Percentiles rank a stretch among this genome's conserved stretches.
Evolutionary conservation across 2,329 filamentous ascomycete genomes (phyloP).

Genomic region (Neocucurbitaria cava): DNA sequence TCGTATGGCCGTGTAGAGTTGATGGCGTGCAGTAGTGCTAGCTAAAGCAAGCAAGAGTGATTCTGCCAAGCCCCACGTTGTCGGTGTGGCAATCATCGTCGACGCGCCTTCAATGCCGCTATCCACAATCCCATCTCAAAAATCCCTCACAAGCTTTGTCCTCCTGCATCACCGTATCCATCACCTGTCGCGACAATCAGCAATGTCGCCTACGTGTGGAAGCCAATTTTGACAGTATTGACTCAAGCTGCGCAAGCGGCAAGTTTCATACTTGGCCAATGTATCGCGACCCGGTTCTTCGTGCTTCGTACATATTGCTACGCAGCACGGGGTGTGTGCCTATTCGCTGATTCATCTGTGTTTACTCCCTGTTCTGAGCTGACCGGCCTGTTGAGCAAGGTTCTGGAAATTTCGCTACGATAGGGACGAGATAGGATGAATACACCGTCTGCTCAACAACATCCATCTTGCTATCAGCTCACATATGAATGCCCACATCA

Average conservation of each 20-base stretch:
- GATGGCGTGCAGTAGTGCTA: conserved; percentile 14
- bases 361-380: conserved; percentile 3
- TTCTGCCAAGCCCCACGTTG: conserved; percentile 22
- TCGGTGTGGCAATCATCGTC: conserved; percentile 24
- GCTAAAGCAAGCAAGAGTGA: conserved; percentile 11
- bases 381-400: neutral
- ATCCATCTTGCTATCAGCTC: neutral
- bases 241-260: conserved; percentile 17
- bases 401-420: neutral
- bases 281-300: conserved; percentile 9
- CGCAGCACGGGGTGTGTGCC: conserved; percentile 1
- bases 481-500: neutral
- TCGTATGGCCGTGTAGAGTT: conserved; percentile 8
- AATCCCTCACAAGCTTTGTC: conserved; percentile 22
- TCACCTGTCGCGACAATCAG: conserved; percentile 13
- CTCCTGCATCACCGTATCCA: conserved; percentile 20
- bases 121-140: conserved; percentile 10
- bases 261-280: conserved; percentile 7
- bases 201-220: conserved; percentile 9
- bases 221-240: conserved; percentile 9
- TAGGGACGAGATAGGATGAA: neutral
- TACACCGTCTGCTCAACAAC: neutral
- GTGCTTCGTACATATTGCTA: conserved; percentile 13
- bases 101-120: conserved; percentile 12
- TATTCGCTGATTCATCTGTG: conserved; percentile 7